These are phyloP conservation scores for Blastocystis sp. DNA, from an alignment of 352 stramenopile species.

Conservation along the genomic window DNA sequence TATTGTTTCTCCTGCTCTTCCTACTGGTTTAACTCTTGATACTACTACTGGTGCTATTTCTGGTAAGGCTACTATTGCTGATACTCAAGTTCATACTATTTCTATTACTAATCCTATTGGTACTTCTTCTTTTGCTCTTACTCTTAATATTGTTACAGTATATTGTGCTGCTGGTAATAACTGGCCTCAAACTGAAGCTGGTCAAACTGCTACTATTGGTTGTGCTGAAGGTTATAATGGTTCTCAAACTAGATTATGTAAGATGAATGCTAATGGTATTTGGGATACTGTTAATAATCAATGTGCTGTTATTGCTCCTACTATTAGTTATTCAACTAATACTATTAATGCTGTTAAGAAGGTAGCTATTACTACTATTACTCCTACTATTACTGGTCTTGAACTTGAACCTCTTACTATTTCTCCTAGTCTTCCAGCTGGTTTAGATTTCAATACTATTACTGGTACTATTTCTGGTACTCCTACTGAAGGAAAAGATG, in stretches of 20 bases:
- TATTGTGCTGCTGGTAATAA: too few species aligned
- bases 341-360: constrained; percentile 33
- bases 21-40: not conserved
- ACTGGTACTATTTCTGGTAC: constrained; percentile 22
- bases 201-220: too few species aligned
- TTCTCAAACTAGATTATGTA: constrained; percentile 11
- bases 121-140: too few species aligned
- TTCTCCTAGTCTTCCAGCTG: constrained; percentile 6
- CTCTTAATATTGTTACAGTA: too few species aligned
- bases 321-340: constrained; percentile 7
- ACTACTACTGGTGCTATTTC: not conserved
- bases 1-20: constrained; percentile 6
- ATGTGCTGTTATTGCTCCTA: constrained; percentile 13
- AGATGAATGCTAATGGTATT: not conserved
- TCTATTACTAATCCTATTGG: too few species aligned
- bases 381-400: constrained; percentile 10
- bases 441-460: constrained; percentile 28
- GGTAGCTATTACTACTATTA: constrained; percentile 20
- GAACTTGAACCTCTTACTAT: constrained; percentile 16
- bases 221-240: constrained; percentile 12
- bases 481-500: constrained; percentile 13
- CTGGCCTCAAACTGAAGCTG: too few species aligned
- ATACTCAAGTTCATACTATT: too few species aligned
- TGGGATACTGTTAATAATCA: constrained; percentile 12
- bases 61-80: constrained; percentile 9